phyloP scores from a whole-genome alignment of 805 yeast genomes.

The Nematodospora valgi region DNA sequence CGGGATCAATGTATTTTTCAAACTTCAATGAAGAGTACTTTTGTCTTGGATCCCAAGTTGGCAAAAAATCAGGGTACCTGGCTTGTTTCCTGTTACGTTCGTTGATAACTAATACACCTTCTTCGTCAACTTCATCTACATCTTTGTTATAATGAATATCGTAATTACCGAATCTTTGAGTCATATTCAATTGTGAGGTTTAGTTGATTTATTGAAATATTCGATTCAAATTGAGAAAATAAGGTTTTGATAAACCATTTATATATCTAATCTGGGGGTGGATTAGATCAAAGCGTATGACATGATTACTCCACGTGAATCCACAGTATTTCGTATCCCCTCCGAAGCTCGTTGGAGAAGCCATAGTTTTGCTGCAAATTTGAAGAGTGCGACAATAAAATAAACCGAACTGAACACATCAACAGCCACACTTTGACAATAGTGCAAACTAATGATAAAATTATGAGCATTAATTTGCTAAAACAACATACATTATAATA shows the following conservation, averaged over 20 bases:
- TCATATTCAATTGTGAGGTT: constrained; percentile 29
- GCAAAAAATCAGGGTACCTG: constrained; percentile 55
- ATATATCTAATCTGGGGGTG: too few species aligned
- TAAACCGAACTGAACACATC: neutral
- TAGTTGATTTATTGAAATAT: neutral
- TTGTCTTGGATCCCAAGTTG: constrained; percentile 65
- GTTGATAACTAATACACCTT: constrained; percentile 49
- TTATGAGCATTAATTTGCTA: too few species aligned
- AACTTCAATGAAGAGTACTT: constrained; percentile 50
- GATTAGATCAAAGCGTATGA: constrained; percentile 1
- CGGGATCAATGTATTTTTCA: constrained; percentile 61
- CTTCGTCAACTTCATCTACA: constrained; percentile 44
- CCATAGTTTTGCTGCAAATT: constrained; percentile 3
- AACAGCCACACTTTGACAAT: neutral
- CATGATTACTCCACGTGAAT: neutral
- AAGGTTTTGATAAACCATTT: too few species aligned
- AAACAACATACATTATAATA: too few species aligned
- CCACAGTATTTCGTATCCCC: neutral
- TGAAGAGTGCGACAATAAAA: neutral
- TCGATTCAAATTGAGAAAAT: neutral
- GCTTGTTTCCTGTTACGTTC: constrained; percentile 31
- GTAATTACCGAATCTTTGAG: constrained; percentile 27
- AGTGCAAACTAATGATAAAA: too few species aligned
- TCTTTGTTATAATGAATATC: constrained; percentile 51
- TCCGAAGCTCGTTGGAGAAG: neutral